Base-by-base conservation (phyloP, 179 eudicot species). In the Drosera spatulata region DNA sequence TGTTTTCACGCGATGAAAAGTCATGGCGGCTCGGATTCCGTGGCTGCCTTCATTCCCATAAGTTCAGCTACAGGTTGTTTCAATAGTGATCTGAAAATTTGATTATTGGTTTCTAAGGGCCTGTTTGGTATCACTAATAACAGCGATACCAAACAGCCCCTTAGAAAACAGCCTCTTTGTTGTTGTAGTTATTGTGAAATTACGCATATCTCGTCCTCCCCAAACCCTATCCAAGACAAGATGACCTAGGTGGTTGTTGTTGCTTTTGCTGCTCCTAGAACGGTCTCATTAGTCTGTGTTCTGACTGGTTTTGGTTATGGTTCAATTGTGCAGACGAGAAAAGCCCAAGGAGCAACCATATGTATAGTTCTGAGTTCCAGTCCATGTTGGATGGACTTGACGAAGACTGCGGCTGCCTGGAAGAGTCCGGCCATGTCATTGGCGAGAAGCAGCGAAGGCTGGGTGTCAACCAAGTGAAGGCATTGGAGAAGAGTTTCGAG, bases 401-500 rank as follows among this genome's bases (percentile, higher is more conserved):
- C 33, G 88, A 81, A 39, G 96, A 83, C 7, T 87, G 45, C 14
- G 39, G 74, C 1, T 74, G 81, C 63, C 39, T 76, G 46, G 89
- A 78, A 22, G 90, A 80, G 69, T 60, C 66, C 2, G 85, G 82
- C 3, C 78, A 77, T 8, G 58, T 74, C 33, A 44, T 78, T 0
- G 85, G 33, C 33, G 33, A 83, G 73, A 89, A 86, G 69, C 86
- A 89, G 39, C 58, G 95, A 56, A 63, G 96, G 50, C 68, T 86
- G 3, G 79, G 91, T 55, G 80, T 84, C 7, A 82, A 78, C 11
- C 96, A 89, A 65, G 96, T 89, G 8, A 89, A 84, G 75, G 95
- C 95, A 3, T 69, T 89, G 53, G 96, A 89, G 81, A 89, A 78
- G 75, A 80, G 79, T 48, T 89, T 89, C 14, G 96, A 89, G 60